Evolutionary conservation across 148 eudicot species (phyloP), one percentile per base, ranked within the genome.

Genomic region (Tetragonia tetragonoides): DNA sequence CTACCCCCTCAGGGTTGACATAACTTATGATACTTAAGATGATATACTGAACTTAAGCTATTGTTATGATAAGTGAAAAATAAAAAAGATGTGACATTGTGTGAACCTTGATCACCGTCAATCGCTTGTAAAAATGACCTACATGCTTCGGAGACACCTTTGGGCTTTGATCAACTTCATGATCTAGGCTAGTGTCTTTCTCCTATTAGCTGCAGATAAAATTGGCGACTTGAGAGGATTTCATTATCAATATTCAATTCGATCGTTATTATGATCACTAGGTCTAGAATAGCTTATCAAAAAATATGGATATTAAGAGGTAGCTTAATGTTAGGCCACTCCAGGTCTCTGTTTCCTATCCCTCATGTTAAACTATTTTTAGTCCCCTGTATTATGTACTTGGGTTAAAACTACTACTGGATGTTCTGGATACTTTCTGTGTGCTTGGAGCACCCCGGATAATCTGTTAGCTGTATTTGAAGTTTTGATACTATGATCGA

Each of bases 141-240:
- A 39, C 41, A 23, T 65, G 20, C 68, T 38, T 65, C 6, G 68
- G 41, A 37, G 18, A 65, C 17, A 18, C 34, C 34, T 28, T 28
- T 28, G 34, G 37, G n/a, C 66, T 65, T 65, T 65, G 44, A 65
- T 34, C 68, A 65, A 68, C 72, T 68, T 68, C 1, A 15, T 46
- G 72, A 68, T 68, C 56, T 68, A 54, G 14, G 14, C 0, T 68
- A 41, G 10, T 0, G 7, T 9, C 10, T 10, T 38, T 16, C 40
- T 7, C 37, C 3, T 67, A 14, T 23, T 49, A 49, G 54, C 21
- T 5, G 47, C 24, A 49, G 42, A 47, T 24, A 18, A 49, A 70
- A 46, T 11, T 70, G 37, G 51, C 15, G 9, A 6, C 51, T 69
- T 42, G 16, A 24, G 39, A 23, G 73, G 24, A 40, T 9, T 68